Percentiles rank a stretch among this genome's conserved stretches.
Evolutionary conservation across 805 yeast species (phyloP).

Genomic region (Spathaspora arborariae): DNA sequence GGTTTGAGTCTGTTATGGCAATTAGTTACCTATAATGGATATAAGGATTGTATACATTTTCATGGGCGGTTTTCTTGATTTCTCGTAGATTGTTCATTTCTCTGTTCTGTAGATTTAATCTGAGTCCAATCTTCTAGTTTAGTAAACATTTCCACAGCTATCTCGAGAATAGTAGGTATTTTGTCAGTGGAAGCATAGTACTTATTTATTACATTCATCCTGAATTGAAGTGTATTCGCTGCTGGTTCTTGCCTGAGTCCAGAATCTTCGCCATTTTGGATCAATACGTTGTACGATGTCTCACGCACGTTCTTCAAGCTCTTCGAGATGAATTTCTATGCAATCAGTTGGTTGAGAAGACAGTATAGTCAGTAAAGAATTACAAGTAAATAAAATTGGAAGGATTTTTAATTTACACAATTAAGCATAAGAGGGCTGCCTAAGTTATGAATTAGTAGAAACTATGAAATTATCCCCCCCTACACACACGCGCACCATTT

Average conservation of each 20-base stretch:
- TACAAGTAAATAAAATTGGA: too few species aligned
- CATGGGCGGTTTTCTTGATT: too few species aligned
- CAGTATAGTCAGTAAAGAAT: too few species aligned
- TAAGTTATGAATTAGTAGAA: too few species aligned
- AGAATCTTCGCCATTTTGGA: constrained; percentile 26
- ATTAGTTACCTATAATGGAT: constrained; percentile 35
- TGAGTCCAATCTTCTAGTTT: constrained; percentile 30
- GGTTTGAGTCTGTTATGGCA: constrained; percentile 43
- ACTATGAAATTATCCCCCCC: too few species aligned
- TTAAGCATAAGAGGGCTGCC: too few species aligned
- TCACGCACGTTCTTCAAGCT: constrained; percentile 2
- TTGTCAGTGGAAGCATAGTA: constrained; percentile 30
- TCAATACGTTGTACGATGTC: constrained; percentile 16
- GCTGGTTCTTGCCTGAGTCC: constrained; percentile 22
- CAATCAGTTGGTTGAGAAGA: background rate
- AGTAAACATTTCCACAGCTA: constrained; percentile 29
- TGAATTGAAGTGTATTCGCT: constrained; percentile 22
- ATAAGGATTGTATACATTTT: constrained; percentile 45
- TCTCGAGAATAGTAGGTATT: constrained; percentile 30
- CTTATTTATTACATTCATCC: constrained; percentile 22
- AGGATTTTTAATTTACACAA: too few species aligned
- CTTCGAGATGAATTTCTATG: background rate
- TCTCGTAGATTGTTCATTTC: constrained; percentile 1
- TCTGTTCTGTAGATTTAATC: constrained; percentile 10
- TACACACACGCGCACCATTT: too few species aligned